These are phyloP conservation scores for Colletotrichum abscissum DNA, from an alignment of 2,329 filamentous ascomycete genomes.

Conservation along the genomic window DNA sequence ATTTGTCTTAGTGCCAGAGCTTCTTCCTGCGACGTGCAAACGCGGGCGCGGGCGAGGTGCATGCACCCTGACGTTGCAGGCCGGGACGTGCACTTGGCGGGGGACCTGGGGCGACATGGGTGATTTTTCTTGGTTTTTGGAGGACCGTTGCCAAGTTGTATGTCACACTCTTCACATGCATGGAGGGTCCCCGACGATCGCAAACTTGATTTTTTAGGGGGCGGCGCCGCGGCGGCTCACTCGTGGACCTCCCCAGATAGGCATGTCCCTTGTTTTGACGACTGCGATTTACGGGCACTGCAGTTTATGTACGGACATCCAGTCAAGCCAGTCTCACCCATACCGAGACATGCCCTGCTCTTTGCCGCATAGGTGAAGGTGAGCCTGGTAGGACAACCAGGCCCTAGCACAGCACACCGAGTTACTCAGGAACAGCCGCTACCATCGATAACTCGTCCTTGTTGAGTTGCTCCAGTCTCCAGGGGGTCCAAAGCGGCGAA, in stretches of 20 bases:
- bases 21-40: neutral
- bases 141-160: slow-evolving; percentile 32
- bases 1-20: neutral
- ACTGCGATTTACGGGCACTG: neutral
- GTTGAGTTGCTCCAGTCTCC: neutral
- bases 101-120: slow-evolving; percentile 18
- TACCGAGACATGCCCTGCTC: too few relatives aligned
- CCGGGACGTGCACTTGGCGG: slow-evolving; percentile 29
- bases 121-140: slow-evolving; percentile 35
- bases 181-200: slow-evolving; percentile 29
- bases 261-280: slow-evolving; percentile 32
- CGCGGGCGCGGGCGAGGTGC: slow-evolving; percentile 5
- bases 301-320: neutral
- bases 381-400: too few relatives aligned
- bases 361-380: too few relatives aligned
- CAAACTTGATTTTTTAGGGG: slow-evolving; percentile 31
- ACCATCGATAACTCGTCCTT: neutral
- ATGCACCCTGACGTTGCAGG: slow-evolving; percentile 35
- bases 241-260: slow-evolving; percentile 15
- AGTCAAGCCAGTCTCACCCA: neutral
- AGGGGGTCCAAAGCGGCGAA: neutral
- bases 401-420: too few relatives aligned
- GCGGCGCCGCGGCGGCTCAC: slow-evolving; percentile 7
- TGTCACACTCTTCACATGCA: slow-evolving; percentile 34
- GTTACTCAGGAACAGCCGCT: neutral